Conservation (phyloP, 768 basidiomycete species). For the Agrocybe pediades region DNA sequence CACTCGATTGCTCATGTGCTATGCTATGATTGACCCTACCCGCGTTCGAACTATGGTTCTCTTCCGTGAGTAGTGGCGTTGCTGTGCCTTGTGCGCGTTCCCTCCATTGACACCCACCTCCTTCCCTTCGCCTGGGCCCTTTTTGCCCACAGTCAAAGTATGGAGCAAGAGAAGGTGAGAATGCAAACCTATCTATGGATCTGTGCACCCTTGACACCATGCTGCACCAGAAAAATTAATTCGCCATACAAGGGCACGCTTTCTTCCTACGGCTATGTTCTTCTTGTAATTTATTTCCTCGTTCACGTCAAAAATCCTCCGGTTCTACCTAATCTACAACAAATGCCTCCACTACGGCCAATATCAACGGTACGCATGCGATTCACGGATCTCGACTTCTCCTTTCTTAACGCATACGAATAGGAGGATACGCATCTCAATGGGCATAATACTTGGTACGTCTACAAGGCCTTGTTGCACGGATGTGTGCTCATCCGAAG, state of each 20-base stretch:
- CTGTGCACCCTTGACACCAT: neutral
- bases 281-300: conserved; percentile 97
- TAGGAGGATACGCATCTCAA: conserved; percentile 82
- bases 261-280: conserved; percentile 95
- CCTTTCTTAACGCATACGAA: conserved; percentile 12
- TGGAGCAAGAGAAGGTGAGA: conserved; percentile 93
- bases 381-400: neutral
- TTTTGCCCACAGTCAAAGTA: conserved; percentile 99
- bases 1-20: conserved; percentile 93
- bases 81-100: neutral
- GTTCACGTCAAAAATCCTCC: conserved; percentile 98
- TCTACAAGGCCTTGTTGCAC: neutral
- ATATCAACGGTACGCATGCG: conserved; percentile 64
- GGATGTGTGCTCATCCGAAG: conserved; percentile 15
- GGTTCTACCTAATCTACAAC: conserved; percentile 93
- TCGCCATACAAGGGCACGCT: conserved; percentile 97
- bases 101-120: conserved; percentile 20
- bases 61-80: conserved; percentile 72
- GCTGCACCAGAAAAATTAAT: conserved; percentile 82
- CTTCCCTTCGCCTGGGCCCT: conserved; percentile 8
- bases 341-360: conserved; percentile 88
- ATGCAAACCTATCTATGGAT: neutral
- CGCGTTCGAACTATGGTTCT: conserved; percentile 92
- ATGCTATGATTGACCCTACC: conserved; percentile 95
- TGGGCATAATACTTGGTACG: conserved; percentile 81